phyloP scores from a whole-genome alignment of 1,284 basidiomycete genomes.

The Puccinia novopanici region DNA sequence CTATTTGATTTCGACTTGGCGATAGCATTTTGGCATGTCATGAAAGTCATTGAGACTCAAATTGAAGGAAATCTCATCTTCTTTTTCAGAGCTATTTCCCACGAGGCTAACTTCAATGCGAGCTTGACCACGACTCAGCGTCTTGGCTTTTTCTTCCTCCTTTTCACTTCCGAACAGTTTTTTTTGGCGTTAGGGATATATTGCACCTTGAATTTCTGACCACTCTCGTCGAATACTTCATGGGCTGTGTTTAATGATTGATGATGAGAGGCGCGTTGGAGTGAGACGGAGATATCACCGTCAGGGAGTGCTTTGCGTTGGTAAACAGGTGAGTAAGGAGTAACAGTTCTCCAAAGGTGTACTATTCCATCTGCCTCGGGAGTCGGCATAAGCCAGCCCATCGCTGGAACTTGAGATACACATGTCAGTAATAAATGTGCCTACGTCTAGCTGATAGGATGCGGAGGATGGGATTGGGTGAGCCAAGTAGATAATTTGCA shows the following conservation, averaged over 20 bases:
- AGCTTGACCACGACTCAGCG: slow-evolving; percentile 57
- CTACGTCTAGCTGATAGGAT: slow-evolving; percentile 61
- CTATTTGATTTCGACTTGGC: slow-evolving; percentile 94
- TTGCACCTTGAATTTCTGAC: slow-evolving; percentile 64
- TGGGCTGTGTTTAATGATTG: slow-evolving; percentile 83
- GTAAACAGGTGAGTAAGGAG: slow-evolving; percentile 63
- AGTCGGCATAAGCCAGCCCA: slow-evolving; percentile 88
- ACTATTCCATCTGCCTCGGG: slow-evolving; percentile 83
- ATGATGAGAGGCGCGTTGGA: slow-evolving; percentile 78
- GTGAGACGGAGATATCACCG: slow-evolving; percentile 64
- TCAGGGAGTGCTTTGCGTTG: slow-evolving; percentile 59
- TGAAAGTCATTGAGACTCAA: slow-evolving; percentile 57
- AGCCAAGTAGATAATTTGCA: slow-evolving; percentile 84
- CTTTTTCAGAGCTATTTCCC: slow-evolving; percentile 47
- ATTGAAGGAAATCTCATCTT: slow-evolving; percentile 45
- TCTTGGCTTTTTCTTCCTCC: slow-evolving; percentile 61
- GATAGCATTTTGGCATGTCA: slow-evolving; percentile 74
- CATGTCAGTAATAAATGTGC: slow-evolving; percentile 76
- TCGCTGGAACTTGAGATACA: slow-evolving; percentile 82
- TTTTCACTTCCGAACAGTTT: slow-evolving; percentile 79
- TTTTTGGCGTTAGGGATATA: slow-evolving; percentile 48
- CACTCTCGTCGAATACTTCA: slow-evolving; percentile 71
- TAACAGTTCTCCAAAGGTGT: slow-evolving; percentile 78
- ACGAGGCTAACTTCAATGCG: slow-evolving; percentile 46
- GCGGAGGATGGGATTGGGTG: slow-evolving; percentile 62